These are phyloP conservation scores for Leccinum subatratum DNA, from an alignment of 1,284 basidiomycete species.

Conservation along the genomic window DNA sequence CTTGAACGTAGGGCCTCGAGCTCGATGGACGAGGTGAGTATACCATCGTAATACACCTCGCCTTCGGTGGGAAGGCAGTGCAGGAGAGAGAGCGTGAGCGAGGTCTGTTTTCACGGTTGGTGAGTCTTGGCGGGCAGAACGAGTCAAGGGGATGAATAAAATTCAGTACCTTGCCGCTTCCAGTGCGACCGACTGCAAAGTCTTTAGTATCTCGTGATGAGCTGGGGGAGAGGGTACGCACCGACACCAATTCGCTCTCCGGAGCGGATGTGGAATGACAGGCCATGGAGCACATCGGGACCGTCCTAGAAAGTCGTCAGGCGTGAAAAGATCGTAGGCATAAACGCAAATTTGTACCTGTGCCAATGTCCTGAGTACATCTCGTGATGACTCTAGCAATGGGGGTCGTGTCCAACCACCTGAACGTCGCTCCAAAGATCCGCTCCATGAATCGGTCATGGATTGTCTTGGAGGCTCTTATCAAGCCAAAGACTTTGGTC, in stretches of 20 bases:
- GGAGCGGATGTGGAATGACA: slow-evolving; percentile 11
- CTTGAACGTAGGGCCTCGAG: slow-evolving; percentile 43
- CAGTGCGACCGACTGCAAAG: slow-evolving; percentile 17
- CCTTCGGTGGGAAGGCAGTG: slow-evolving; percentile 57
- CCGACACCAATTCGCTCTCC: slow-evolving; percentile 17
- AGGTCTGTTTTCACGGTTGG: slow-evolving; percentile 33
- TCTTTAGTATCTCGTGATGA: not conserved
- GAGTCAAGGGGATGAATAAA: no score
- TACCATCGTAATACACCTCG: slow-evolving; percentile 50
- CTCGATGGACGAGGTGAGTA: slow-evolving; percentile 32
- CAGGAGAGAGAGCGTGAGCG: slow-evolving; percentile 49
- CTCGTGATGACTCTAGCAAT: slow-evolving; percentile 17
- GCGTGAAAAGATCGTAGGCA: slow-evolving; percentile 11
- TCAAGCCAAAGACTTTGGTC: slow-evolving; percentile 36
- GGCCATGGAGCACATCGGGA: slow-evolving; percentile 7
- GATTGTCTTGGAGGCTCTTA: slow-evolving; percentile 54
- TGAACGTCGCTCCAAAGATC: slow-evolving; percentile 53
- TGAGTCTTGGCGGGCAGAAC: not conserved
- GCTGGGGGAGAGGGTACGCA: not conserved
- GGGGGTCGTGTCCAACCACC: slow-evolving; percentile 46
- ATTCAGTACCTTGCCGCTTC: slow-evolving; percentile 13
- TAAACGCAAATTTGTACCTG: slow-evolving; percentile 6
- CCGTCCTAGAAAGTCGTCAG: slow-evolving; percentile 4
- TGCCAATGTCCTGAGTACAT: slow-evolving; percentile 24
- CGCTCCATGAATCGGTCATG: slow-evolving; percentile 54